These are phyloP conservation scores for Metarhizium robertsii DNA, from an alignment of 2,329 filamentous ascomycete genomes.

Conservation along the genomic window DNA sequence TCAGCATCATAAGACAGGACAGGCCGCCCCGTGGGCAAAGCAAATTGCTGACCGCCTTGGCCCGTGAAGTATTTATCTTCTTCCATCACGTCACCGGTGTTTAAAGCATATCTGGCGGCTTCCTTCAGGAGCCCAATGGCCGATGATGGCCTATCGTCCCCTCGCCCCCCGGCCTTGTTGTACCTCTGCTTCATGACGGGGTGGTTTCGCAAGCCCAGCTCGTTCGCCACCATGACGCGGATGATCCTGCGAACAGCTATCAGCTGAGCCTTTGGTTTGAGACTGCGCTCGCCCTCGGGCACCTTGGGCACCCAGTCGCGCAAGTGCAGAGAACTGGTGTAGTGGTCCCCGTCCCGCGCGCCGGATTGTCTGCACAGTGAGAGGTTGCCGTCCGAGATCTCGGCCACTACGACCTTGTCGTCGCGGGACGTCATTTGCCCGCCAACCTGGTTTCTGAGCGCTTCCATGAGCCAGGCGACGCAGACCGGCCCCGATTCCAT, in stretches of 20 bases:
- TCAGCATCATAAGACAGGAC: slow-evolving; percentile 3
- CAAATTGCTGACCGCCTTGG: slow-evolving; percentile 9
- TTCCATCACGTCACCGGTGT: not conserved
- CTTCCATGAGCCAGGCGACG: slow-evolving; percentile 11
- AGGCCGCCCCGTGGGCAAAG: slow-evolving; percentile 9
- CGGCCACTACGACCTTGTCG: not conserved
- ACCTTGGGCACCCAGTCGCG: slow-evolving; percentile 8
- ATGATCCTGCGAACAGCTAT: slow-evolving; percentile 6
- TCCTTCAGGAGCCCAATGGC: slow-evolving; percentile 1
- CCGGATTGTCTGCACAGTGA: not conserved
- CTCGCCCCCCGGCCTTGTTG: not conserved
- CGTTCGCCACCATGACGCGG: slow-evolving; percentile 10
- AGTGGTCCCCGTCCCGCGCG: not conserved
- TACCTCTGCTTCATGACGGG: slow-evolving; percentile 5
- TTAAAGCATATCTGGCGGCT: not conserved
- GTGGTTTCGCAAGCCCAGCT: slow-evolving; percentile 8
- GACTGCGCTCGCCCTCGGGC: not conserved
- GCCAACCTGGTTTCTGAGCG: slow-evolving; percentile 11
- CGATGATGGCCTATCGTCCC: not conserved
- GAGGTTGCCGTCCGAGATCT: not conserved
- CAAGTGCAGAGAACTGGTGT: slow-evolving; percentile 2
- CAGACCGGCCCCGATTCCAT: slow-evolving; percentile 9
- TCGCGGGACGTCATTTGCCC: slow-evolving; percentile 1
- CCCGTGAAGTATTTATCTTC: slow-evolving; percentile 6
- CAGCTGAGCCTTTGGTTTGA: not conserved